Base-by-base conservation (phyloP, 192 early-diverging fungal genomes). In the Coemansia sp. region DNA sequence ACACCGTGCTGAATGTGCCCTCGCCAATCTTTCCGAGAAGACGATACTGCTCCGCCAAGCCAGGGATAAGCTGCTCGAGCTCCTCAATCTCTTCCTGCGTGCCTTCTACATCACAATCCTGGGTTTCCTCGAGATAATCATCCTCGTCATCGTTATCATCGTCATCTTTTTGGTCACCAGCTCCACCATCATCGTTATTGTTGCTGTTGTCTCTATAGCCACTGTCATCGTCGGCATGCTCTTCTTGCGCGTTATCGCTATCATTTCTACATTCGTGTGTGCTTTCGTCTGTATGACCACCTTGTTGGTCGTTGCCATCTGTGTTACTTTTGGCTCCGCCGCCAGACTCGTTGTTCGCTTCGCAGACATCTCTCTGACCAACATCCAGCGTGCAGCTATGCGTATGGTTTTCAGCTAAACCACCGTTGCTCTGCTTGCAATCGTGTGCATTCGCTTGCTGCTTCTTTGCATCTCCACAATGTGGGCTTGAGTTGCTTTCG, bases 1-100 rank as follows among this genome's bases (percentile, higher is more conserved):
- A 98, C 4, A 98, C 96, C 0, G 90, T 89, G 69, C 91, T 92
- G 68, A 96, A 98, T 0, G 95, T 96, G 14, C 96, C 93, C 77
- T 94, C 92, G 30, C 93, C 93, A 73, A 94, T 94, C 72, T 91
- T 94, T 44, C 87, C 87, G 14, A 94, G 56, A 16, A 94, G 74
- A 33, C 81, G 80, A 67, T 90, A 95, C 34, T 89, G 85, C 6
- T 84, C 73, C 23, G 72, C 55, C 0, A 94, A 66, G 0, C 82
- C 80, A 2, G 86, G 86, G 35, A 89, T 90, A 20, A 68, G 58
- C 21, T 66, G 41, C 67, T 90, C 73, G 71, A 94, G 68, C 49
- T 90, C 88, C 24, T 82, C 65, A 9, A 93, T 89, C 58, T 92
- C 89, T 45, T 88, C 86, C 35, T 43, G 49, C 6, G 79, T 53